phyloP scores from a whole-genome alignment of 495 filamentous ascomycete species.

The Aspergillus sclerotiicarbonarius region DNA sequence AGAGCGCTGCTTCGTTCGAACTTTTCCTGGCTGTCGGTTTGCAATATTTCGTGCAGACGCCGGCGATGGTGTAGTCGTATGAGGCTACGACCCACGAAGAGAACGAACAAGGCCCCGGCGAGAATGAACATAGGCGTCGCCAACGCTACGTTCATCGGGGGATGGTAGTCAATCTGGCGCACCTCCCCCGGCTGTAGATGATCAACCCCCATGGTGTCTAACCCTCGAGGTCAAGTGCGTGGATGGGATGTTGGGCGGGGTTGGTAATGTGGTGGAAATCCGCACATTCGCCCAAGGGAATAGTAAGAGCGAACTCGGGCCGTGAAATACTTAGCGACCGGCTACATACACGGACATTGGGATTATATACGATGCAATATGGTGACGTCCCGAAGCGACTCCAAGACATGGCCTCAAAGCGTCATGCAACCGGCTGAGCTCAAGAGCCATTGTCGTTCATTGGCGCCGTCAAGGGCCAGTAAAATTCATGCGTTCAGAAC shows the following conservation, averaged over 20 bases:
- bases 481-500: no score
- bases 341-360: no score
- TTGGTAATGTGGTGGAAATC: background rate
- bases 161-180: conserved; percentile 27
- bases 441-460: background rate
- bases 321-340: no score
- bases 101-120: conserved; percentile 23
- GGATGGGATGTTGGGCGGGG: no score
- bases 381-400: no score
- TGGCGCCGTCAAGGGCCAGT: no score
- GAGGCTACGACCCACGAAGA: conserved; percentile 26
- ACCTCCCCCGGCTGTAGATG: conserved; percentile 14
- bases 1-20: conserved; percentile 17
- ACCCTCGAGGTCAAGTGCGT: conserved; percentile 1
- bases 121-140: conserved; percentile 37
- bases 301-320: no score
- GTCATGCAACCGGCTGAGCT: background rate
- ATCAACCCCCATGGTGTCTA: conserved; percentile 24
- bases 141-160: conserved; percentile 37
- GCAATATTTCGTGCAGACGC: conserved; percentile 22
- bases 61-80: conserved; percentile 30
- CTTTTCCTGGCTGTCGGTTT: conserved; percentile 25
- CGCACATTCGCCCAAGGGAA: background rate
- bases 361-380: no score
- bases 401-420: background rate